These are phyloP conservation scores for Mallotus repandus DNA, from an alignment of 441 rosid species.

Conservation along the genomic window DNA sequence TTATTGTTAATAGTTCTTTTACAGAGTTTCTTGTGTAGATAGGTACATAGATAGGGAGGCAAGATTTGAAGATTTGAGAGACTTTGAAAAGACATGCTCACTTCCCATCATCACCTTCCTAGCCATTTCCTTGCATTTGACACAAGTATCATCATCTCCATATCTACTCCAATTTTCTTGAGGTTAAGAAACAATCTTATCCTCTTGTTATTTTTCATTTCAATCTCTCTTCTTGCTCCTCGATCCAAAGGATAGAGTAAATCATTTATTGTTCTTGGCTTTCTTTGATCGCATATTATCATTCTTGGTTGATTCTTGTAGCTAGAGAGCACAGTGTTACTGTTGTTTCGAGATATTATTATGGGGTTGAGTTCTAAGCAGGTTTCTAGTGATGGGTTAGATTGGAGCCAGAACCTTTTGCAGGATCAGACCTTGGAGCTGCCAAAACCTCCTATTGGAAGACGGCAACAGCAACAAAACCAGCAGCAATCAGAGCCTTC, in stretches of 20 bases:
- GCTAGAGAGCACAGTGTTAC: too few relatives aligned
- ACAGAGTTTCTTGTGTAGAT: background rate
- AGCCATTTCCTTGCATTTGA: slow-evolving; percentile 26
- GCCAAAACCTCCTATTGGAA: slow-evolving; percentile 28
- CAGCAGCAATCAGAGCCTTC: slow-evolving; percentile 35
- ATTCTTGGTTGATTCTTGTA: background rate
- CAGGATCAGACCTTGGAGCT: slow-evolving; percentile 34
- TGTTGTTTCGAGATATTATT: background rate
- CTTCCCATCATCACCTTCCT: slow-evolving; percentile 35
- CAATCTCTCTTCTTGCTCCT: slow-evolving; percentile 34
- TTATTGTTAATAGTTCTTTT: background rate
- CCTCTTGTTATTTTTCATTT: slow-evolving; percentile 23
- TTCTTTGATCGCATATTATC: background rate
- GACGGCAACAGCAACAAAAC: slow-evolving; percentile 33
- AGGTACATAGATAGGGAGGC: background rate
- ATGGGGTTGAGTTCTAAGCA: slow-evolving; percentile 58
- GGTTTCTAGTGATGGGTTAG: slow-evolving; percentile 42
- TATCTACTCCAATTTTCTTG: background rate
- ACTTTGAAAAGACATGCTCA: slow-evolving; percentile 35
- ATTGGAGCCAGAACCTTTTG: slow-evolving; percentile 45
- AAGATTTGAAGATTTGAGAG: slow-evolving; percentile 11
- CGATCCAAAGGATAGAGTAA: slow-evolving; percentile 36
- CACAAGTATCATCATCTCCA: background rate
- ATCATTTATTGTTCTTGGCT: background rate
- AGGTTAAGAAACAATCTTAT: slow-evolving; percentile 10